A percentile compares a stretch with the other conserved stretches of the same genome.
phyloP scores from a whole-genome alignment of 192 early-diverging fungal genomes.

The Phycomyces blakesleeanus region DNA sequence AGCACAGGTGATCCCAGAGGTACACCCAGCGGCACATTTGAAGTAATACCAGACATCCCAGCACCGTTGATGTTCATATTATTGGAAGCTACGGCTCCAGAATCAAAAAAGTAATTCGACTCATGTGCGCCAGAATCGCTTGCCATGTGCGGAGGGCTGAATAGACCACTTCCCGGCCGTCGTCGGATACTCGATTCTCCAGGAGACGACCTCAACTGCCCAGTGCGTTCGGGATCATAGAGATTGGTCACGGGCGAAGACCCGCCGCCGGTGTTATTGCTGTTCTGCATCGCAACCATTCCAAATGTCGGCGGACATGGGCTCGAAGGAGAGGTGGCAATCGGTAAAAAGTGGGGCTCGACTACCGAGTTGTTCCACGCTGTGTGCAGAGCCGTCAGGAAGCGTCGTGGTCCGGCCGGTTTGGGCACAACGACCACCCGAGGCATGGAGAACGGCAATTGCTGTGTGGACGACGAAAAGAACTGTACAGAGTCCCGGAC shows the following conservation, averaged over 20 bases:
- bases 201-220: not conserved
- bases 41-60: not conserved
- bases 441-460: conserved; percentile 17
- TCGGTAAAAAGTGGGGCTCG: conserved; percentile 49
- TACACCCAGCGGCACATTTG: not conserved
- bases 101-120: not conserved
- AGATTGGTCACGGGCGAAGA: not conserved
- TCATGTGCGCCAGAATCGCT: not conserved
- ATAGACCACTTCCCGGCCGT: conserved; percentile 7
- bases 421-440: conserved; percentile 57
- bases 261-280: not conserved
- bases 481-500: conserved; percentile 45
- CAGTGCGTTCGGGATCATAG: not conserved
- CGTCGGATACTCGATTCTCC: not conserved
- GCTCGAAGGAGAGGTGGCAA: conserved; percentile 48
- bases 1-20: not conserved
- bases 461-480: conserved; percentile 18
- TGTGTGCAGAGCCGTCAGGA: conserved; percentile 54
- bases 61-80: not conserved
- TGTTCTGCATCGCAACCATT: not conserved
- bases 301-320: conserved; percentile 18
- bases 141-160: not conserved
- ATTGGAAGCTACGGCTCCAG: not conserved
- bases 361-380: conserved; percentile 46
- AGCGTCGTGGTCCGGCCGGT: conserved; percentile 57